Evolutionary conservation across 2,329 filamentous ascomycete genomes (phyloP), one percentile per base, ranked within the genome.

Genomic region (Chaetothyriales sp.): DNA sequence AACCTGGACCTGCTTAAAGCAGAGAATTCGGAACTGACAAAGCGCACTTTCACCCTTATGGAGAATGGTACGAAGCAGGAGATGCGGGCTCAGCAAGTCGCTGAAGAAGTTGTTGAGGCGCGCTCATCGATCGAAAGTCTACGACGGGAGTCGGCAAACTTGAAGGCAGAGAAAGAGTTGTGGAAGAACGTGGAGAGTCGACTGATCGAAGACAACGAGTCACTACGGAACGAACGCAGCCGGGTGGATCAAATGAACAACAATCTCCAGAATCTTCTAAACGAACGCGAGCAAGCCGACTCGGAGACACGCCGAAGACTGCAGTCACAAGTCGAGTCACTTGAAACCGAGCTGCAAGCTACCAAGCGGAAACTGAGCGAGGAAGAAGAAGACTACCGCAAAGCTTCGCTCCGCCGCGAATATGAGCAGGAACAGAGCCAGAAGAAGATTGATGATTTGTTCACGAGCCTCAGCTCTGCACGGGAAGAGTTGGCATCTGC

Each of bases 171-270:
- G 67, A 95, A 95, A 69, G 84, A 87, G 39, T 74, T 98, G 8
- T 95, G 86, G 84, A 94, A 92, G 70, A 86, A 84, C 51, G 94
- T 95, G 32, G 89, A 96, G 64, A 83, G 85, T 56, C 81, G 93
- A 49, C 74, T 96, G 44, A 84, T 79, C 55, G 86, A 92, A 60
- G 89, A 96, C 62, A 95, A 92, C 57, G 87, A 95, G 62, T 79
- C 72, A 18, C 72, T 96, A 10, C 76, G 84, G 43, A 86, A 93
- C 53, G 92, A 98, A 65, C 85, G 88, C 57, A 79, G 81, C 45
- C 79, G 89, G 26, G 76, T 96, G 3, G 94, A 90, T 66, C 82
- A 80, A 51, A 74, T 95, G 28, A 79, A 95, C 45, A 78, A 83
- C 3, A 88, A 86, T 49, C 79, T 95, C 47, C 90, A 96, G 62